Base-by-base conservation (phyloP, 1,284 basidiomycete species). In the Tranzscheliella williamsii region DNA sequence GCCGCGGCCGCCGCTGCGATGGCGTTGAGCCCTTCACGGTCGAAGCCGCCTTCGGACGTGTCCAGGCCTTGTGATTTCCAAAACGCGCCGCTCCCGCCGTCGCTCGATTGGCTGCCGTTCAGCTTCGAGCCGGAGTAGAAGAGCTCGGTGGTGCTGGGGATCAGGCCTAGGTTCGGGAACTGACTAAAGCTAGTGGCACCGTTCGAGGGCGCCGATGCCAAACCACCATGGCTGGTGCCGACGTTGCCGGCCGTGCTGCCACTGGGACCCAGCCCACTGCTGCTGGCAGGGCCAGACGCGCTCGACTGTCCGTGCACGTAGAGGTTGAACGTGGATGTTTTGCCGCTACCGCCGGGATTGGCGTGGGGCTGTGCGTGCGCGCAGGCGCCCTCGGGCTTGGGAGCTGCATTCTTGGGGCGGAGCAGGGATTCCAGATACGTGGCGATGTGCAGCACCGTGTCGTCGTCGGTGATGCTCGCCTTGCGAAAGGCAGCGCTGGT, bases 401-500 rank as follows among this genome's bases (percentile, higher is more conserved):
- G 50, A 4, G 26, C 24, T 8, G 53, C 49, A 34, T 56, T 53
- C 40, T 52, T 57, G 6, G 61, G 61, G 26, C 61, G 23, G 37
- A 64, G 22, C 30, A 64, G 26, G 16, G 49, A 53, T 26, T 64
- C 61, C 24, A 64, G 38, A 39, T 64, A 64, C 22, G 22, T 47
- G 21, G 61, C 61, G n/a, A 63, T 56, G 26, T 50, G 49, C 24
- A 54, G 20, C 22, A 53, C 54, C 23, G 61, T 64, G 23, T 64
- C 61, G n/a, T 57, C 55, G 15, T 49, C 37, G 3, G 45, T 58
- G 13, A 64, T 51, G 30, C 54, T 57, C 3, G 61, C 61, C 5
- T 42, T 36, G 11, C 54, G 39, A 41, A 58, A 64, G 5, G 61
- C 61, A 4, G 50, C 50, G 23, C 49, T 57, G 12, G 50, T 37